Evolutionary conservation across 257 asterid genomes (phyloP), one percentile per base, ranked within the genome.

Genomic region (Lantana camara): DNA sequence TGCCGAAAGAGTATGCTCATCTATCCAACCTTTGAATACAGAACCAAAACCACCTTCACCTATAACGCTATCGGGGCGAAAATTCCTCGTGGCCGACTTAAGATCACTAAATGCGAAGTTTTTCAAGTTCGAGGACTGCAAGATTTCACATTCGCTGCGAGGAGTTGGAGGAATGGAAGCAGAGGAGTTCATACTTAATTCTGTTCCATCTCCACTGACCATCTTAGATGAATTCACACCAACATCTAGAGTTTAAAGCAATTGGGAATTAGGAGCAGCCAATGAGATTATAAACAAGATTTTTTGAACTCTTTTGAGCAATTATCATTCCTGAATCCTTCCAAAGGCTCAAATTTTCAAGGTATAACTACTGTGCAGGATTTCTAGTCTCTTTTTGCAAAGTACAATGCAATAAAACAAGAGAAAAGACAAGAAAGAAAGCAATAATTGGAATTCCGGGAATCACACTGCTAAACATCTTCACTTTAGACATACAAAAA

Each of bases 21-120:
- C 97, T 24, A 90, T 69, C 97, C 97, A 90, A 11, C 97, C 97
- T 68, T 90, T 86, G 72, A 79, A 90, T 9, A 87, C 95, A 7
- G 86, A 84, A 51, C 95, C 95, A 16, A 90, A 87, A 3, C 95
- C 94, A 2, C 97, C 97, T 75, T 86, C 96, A 24, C 97, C 95
- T 53, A 90, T 64, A 35, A 90, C 80, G 41, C 95, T 87, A 50
- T 87, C 94, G 0, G 93, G 95, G 4, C 94, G 89, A 51, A 90
- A 90, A 63, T 85, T 84, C 63, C 95, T 84, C 2, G 97, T 90
- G 53, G 97, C 91, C 0, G 82, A 74, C 75, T 77, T 85, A 11
- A 90, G 91, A 64, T 90, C 91, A 41, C 48, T 69, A 38, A 81
- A 83, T 10, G 78, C 32, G 80, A 86, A 87, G 65, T 75, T 76